A percentile compares a stretch with the other conserved stretches of the same genome.
Conservation (phyloP, 2,329 filamentous ascomycete species). For the Pestalotiopsis sp. region DNA sequence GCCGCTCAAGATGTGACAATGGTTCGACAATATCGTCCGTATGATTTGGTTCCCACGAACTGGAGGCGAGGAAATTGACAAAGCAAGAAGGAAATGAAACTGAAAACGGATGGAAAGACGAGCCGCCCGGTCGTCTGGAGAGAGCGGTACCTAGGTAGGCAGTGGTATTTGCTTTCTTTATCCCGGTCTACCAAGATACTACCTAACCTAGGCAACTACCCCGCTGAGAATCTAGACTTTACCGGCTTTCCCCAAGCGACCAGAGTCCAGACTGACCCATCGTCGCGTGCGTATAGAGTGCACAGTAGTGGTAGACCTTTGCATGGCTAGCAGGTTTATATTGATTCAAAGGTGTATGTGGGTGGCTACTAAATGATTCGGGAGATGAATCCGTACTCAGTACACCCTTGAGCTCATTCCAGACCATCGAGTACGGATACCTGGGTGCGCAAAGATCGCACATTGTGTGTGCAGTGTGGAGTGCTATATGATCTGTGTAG, state of each 20-base stretch:
- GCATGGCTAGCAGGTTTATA: neutral
- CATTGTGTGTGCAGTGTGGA: too few species aligned
- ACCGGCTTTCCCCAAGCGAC: neutral
- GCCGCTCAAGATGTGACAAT: neutral
- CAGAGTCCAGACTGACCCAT: neutral
- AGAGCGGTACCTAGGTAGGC: neutral
- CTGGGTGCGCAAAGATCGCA: neutral
- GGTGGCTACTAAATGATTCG: too few species aligned
- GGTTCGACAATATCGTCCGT: neutral
- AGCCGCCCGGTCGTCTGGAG: neutral
- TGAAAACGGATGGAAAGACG: neutral
- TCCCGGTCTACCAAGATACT: neutral
- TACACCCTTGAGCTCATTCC: too few species aligned
- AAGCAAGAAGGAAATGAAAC: neutral
- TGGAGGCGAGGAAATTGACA: neutral
- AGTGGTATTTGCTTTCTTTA: conserved; percentile 2
- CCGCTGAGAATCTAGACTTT: conserved; percentile 2
- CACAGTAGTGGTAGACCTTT: neutral
- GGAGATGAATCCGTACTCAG: too few species aligned
- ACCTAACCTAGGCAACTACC: neutral
- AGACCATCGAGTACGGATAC: neutral
- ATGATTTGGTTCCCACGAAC: neutral
- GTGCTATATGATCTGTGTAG: neutral
- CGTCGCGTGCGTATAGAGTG: neutral
- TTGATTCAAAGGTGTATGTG: too few species aligned